Evolutionary conservation across 768 basidiomycete genomes (phyloP), one percentile per base, ranked within the genome.

Genomic region (Ramaria sp.): DNA sequence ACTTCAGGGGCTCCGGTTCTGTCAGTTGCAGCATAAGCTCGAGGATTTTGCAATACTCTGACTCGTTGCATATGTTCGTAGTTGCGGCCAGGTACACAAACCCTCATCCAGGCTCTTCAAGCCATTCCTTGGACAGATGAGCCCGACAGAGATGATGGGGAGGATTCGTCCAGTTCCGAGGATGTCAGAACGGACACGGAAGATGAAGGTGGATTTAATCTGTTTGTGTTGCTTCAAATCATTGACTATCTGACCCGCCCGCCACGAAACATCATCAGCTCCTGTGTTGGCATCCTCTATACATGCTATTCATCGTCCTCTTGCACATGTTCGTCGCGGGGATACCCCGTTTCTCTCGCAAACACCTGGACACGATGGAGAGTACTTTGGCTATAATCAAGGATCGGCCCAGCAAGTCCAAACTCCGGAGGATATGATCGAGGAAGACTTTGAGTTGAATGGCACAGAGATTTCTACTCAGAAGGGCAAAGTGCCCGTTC

Each of bases 71-170:
- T 38, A 43, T 37, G 34, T 13, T 17, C 12, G 6, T 65, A 92
- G 90, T 86, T 92, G 82, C 84, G 88, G 41, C 81, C 83, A 24
- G 90, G 90, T 15, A 92, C 90, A 2, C 91, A 92, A 66, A 88
- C 90, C 2, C 79, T 92, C 51, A 91, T 92, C 39, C 90, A 91
- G 70, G 90, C 88, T 3, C 74, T 92, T 13, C 90, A 91, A 64
- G 90, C 88, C 1, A 74, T 91, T 42, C 91, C 90, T 19, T 88
- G 84, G 85, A 76, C 78, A 34, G 81, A 83, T 41, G 78, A 77
- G 59, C 75, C 78, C 9, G 86, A 90, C 60, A 82, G 81, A 56
- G 83, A 85, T 33, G 84, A 86, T 41, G 87, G 75, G 31, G 60
- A 60, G 13, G 79, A 80, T 54, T 73, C 77, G 0, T 84, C 86